Evolutionary conservation across 768 basidiomycete species (phyloP).

Genomic region (Boletus tomentosulus): DNA sequence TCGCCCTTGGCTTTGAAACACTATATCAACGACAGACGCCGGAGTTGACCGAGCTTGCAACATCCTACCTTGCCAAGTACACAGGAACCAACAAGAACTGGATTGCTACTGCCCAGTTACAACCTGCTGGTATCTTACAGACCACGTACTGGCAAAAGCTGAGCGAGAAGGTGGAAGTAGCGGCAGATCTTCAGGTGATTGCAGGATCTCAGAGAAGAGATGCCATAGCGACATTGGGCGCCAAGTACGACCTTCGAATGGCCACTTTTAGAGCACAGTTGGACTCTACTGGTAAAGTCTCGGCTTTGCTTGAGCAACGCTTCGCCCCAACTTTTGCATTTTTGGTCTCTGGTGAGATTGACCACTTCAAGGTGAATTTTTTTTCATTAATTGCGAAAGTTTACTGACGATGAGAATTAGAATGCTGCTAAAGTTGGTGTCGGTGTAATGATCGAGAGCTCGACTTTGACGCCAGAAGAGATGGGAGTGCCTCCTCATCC

Average conservation of each 20-base stretch:
- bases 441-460: slow-evolving; percentile 96
- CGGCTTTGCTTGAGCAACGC: slow-evolving; percentile 91
- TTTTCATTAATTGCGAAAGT: neutral
- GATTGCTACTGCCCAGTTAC: slow-evolving; percentile 91
- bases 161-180: slow-evolving; percentile 95
- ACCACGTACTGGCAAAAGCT: slow-evolving; percentile 97
- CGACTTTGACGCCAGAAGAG: slow-evolving; percentile 76
- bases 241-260: slow-evolving; percentile 94
- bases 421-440: slow-evolving; percentile 93
- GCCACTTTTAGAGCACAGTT: slow-evolving; percentile 92
- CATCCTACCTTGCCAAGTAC: slow-evolving; percentile 80
- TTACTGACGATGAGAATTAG: slow-evolving; percentile 36
- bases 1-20: slow-evolving; percentile 85
- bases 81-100: slow-evolving; percentile 69
- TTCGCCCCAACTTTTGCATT: slow-evolving; percentile 95
- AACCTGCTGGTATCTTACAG: slow-evolving; percentile 77
- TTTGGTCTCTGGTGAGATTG: slow-evolving; percentile 93
- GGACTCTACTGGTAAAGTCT: slow-evolving; percentile 93
- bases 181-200: slow-evolving; percentile 84
- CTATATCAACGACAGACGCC: slow-evolving; percentile 78
- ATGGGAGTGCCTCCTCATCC: slow-evolving; percentile 61
- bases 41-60: slow-evolving; percentile 61
- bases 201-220: slow-evolving; percentile 79
- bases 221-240: slow-evolving; percentile 89
- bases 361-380: slow-evolving; percentile 86